Base-by-base conservation (phyloP, 192 early-diverging fungal genomes). In the Pilaira anomala region DNA sequence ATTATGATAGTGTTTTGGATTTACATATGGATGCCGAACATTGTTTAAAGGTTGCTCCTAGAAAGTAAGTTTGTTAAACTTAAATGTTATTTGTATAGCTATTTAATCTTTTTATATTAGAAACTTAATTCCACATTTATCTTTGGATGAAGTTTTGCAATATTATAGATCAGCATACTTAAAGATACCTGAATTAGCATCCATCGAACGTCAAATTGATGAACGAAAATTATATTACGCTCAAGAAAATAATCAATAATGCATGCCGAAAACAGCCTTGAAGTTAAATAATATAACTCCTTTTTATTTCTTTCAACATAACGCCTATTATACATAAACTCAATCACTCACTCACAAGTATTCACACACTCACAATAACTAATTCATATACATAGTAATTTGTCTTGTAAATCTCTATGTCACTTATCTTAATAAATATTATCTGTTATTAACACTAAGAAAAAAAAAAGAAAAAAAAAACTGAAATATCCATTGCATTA, bases 1-100 rank as follows among this genome's bases (percentile, higher is more conserved):
- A 93, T 61, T 89, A 92, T 71, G 81, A 91, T 56, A 93, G 96
- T 60, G 83, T 98, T 21, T 79, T 97, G 29, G 96, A 97, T 64
- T 79, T 92, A 18, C 87, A 88, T 48, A 79, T 96, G 65, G 94
- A 96, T 62, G 82, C 84, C 0, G 82, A 87, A 62, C 95, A 96
- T 52, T 88, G 88, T 30, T 63, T 98, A 26, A 85, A 87, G 26
- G 94, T 95, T 1, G 85, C 87, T 48, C 92, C 91, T 14, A 78
- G 94, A 58, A 78, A 69, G 84, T 87, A 66, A 80, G 75, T 73
- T 46, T 25, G 5, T 13, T 46, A 46, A 18, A 19, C 16, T 12
- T 46, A 46, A 16, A 4, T 46, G 16, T 11, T n/a, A 46, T 46
- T 16, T n/a, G 2, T 46, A 36, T 9, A 33, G 13, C 16, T 46